Evolutionary conservation across 305 asterid genomes (phyloP), one percentile per base, ranked within the genome.

Genomic region (Ajuga reptans): DNA sequence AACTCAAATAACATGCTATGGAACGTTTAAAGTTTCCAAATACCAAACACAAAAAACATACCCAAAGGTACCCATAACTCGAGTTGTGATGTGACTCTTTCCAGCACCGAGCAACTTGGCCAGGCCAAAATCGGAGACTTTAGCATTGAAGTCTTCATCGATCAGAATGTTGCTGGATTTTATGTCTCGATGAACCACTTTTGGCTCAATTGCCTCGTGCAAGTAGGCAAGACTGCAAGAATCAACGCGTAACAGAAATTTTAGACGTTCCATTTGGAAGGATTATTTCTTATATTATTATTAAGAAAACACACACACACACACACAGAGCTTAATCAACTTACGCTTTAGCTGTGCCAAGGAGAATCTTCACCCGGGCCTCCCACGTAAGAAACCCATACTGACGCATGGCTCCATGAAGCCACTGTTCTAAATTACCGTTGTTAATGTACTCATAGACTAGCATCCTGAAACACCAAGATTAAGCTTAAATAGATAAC

Each of bases 1-100:
- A 21, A 21, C 27, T 0, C 1, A 21, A 21, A 21, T 21, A 21
- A 21, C 27, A 21, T 21, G 27, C n/a, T n/a, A 21, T 21, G 27
- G n/a, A n/a, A n/a, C n/a, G n/a, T n/a, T n/a, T n/a, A n/a, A n/a
- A n/a, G n/a, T n/a, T n/a, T n/a, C n/a, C n/a, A n/a, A n/a, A n/a
- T n/a, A n/a, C n/a, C n/a, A n/a, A 12, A 69, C 36, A 50, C 27
- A 24, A 18, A 33, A 17, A 15, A 81, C 89, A 56, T 53, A 91
- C 98, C 98, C 98, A 29, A 92, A 92, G 7, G 96, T 92, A 29
- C 98, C 96, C 98, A 92, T 92, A 51, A 92, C 98, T 14, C 96
- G 88, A 6, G 96, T 92, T 42, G 95, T 92, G 75, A 89, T 77
- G 71, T 86, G 85, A 64, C 92, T 89, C 84, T 52, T 86, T 71